Conservation (phyloP, 495 filamentous ascomycete genomes). For the Penicillium goetzii region DNA sequence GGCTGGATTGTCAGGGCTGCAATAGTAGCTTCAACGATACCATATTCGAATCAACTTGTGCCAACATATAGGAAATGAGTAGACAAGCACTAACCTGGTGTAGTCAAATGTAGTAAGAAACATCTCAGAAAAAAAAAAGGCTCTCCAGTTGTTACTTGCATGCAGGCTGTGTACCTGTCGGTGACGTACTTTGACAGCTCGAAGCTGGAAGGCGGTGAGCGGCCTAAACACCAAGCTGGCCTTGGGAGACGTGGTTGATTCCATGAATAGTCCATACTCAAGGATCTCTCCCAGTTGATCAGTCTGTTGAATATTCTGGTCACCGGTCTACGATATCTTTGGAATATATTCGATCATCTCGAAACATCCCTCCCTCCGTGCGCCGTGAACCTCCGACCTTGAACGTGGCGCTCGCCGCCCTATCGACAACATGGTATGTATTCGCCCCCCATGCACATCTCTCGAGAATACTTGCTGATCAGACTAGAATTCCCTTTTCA, state of each 20-base stretch:
- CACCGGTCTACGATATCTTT: neutral
- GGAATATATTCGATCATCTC: neutral
- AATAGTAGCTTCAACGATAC: conserved; percentile 21
- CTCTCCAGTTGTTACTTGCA: neutral
- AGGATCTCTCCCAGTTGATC: neutral
- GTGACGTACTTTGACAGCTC: neutral
- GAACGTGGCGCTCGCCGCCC: conserved; percentile 14
- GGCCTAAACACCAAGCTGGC: conserved; percentile 43
- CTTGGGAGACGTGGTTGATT: conserved; percentile 16
- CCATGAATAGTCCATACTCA: neutral
- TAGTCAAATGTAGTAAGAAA: neutral
- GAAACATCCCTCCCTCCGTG: neutral
- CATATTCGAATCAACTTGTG: conserved; percentile 10
- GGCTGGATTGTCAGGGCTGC: conserved; percentile 9
- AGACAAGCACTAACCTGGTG: neutral
- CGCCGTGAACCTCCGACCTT: neutral
- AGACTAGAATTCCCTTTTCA: conserved; percentile 84
- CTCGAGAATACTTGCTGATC: neutral
- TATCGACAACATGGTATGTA: conserved; percentile 29
- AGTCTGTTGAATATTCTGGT: neutral
- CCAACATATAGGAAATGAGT: neutral
- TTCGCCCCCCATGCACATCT: neutral
- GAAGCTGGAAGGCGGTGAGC: conserved; percentile 45
- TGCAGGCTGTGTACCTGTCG: neutral
- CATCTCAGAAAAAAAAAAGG: neutral